A percentile compares a stretch with the other conserved stretches of the same genome.
phyloP scores from a whole-genome alignment of 2,329 filamentous ascomycete genomes.

The Fusarium neocosmosporiellum region DNA sequence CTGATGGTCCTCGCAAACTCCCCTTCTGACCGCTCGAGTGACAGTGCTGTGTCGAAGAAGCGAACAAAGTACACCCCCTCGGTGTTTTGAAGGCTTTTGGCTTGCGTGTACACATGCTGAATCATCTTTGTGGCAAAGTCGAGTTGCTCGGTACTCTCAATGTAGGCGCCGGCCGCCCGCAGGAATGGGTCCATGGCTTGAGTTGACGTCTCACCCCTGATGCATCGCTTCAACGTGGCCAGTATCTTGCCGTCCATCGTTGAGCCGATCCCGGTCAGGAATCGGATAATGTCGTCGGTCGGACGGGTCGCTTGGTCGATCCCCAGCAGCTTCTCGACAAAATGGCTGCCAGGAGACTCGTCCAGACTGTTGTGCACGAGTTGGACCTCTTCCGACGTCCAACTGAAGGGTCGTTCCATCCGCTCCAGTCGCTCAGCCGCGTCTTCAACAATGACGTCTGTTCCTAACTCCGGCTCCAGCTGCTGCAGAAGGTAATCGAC shows the following conservation, averaged over 20 bases:
- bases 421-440: constrained; percentile 53
- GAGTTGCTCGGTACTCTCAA: constrained; percentile 53
- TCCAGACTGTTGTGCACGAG: constrained; percentile 56
- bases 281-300: constrained; percentile 67
- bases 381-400: constrained; percentile 59
- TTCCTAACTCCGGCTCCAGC: constrained; percentile 53
- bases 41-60: constrained; percentile 51
- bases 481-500: constrained; percentile 57
- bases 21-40: constrained; percentile 44
- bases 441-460: constrained; percentile 52
- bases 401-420: constrained; percentile 53
- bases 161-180: constrained; percentile 66
- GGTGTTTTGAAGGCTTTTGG: constrained; percentile 55
- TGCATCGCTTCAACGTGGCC: constrained; percentile 63
- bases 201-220: constrained; percentile 57
- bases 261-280: constrained; percentile 65
- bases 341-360: constrained; percentile 56
- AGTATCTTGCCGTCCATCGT: constrained; percentile 64
- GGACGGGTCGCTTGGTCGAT: constrained; percentile 67
- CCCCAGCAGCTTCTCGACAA: constrained; percentile 73
- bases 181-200: constrained; percentile 67
- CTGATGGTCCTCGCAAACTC: constrained; percentile 37
- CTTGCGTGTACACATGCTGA: constrained; percentile 57
- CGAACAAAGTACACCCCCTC: constrained; percentile 63
- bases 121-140: constrained; percentile 54